Base-by-base conservation (phyloP, 306 rosid species). In the Prunus campanulata region DNA sequence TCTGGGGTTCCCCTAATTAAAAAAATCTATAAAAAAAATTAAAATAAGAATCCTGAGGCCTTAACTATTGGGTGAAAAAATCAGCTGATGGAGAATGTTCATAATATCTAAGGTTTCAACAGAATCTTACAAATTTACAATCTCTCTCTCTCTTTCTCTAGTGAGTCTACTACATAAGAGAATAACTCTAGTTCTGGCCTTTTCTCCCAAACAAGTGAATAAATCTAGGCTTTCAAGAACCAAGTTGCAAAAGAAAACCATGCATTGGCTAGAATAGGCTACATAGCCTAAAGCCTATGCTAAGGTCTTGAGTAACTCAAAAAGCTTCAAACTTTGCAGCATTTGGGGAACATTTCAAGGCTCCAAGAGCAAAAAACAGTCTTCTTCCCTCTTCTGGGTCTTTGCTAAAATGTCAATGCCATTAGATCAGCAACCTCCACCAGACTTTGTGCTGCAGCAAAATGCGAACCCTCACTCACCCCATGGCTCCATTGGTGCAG, bases 401-500 rank as follows among this genome's bases (percentile, higher is more conserved):
- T 60, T 25, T 49, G 46, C 16, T 9, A 77, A 68, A 79, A 86
- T 86, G 88, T 84, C 88, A 61, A 83, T 73, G 84, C 79, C 88
- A 73, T 47, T 75, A 13, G 61, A 74, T 27, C 78, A 68, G 66
- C 68, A 76, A 27, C 83, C 84, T 54, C 81, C 90, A 44, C 85
- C 80, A 20, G 70, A 15, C 18, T 67, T 39, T 30, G 79, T 72
- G n/a, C 29, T 74, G 20, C 81, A 78, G 50, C 77, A 77, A 22
- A 69, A 75, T 29, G 49, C 77, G 35, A 14, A 24, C 49, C 79
- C 66, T 18, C 54, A 47, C 25, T 66, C 92, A 27, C 27, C 74
- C 49, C 84, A 86, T 12, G 92, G 25, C 57, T 88, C 93, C 3
- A 11, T 88, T 44, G 93, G 93, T 39, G 86, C 88, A 0, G 57